Conservation (phyloP, 129 eudicot genomes). For the Flaveria trinervia region DNA sequence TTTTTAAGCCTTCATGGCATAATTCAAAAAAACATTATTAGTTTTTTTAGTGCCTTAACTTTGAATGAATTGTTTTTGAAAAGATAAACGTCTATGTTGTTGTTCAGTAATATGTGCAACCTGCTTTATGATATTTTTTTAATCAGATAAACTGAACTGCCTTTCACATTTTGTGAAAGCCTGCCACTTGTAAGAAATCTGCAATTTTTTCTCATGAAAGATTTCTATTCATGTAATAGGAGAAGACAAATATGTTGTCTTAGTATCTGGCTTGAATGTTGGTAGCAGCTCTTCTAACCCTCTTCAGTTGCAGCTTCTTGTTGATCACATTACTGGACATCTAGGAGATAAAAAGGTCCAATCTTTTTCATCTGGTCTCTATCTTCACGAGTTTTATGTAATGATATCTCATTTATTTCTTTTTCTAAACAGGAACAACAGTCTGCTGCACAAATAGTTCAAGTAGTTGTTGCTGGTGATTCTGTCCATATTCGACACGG, state of each 20-base stretch:
- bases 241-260: constrained; percentile 85
- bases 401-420: constrained; percentile 14
- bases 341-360: constrained; percentile 89
- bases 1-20: neutral
- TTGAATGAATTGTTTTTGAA: neutral
- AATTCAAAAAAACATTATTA: neutral
- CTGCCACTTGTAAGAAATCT: neutral
- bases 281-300: constrained; percentile 84
- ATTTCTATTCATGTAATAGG: constrained; percentile 41
- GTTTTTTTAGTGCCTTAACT: neutral
- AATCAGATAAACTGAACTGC: constrained; percentile 4
- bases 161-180: constrained; percentile 16
- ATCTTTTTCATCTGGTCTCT: neutral
- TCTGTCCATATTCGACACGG: constrained; percentile 64
- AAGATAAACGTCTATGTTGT: neutral
- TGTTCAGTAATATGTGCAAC: constrained; percentile 5
- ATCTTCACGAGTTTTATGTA: neutral
- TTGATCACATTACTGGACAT: constrained; percentile 92
- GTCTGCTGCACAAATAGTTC: constrained; percentile 84
- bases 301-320: constrained; percentile 80
- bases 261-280: constrained; percentile 80
- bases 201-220: neutral
- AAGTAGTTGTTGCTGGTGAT: constrained; percentile 91
- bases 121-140: neutral
- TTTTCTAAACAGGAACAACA: constrained; percentile 66